Evolutionary conservation across 371 early-diverging fungal species (phyloP), one percentile per base, ranked within the genome.

Genomic region (Dinochytrium kinnereticum): DNA sequence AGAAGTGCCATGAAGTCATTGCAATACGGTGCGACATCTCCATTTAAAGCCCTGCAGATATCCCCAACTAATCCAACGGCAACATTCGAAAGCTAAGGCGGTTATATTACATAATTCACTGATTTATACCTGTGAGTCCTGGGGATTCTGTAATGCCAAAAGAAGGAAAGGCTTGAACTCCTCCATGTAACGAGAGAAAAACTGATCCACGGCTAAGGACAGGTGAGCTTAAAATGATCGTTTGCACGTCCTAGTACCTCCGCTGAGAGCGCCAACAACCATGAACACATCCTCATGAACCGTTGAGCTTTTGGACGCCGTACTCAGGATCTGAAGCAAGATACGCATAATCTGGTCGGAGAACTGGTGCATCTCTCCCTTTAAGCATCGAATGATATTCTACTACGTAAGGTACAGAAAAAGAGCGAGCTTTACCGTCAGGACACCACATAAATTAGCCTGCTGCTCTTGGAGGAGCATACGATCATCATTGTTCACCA

Each of bases 41-140:
- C 88, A 64, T 75, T 74, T 66, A 97, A 84, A n/a, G 93, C 89
- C 68, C 98, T 93, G 84, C 93, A 92, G 70, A 98, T 89, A 83
- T 98, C 98, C 31, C 97, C 96, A 78, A 98, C 93, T 33, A 96
- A 76, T 24, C 98, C 98, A 26, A 98, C 92, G 13, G 97, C 94
- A 76, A 97, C 95, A 15, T 88, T 85, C 80, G 95, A 94, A 55
- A 97, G 85, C 76, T 84, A 75, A 26, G 13, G 24, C 2, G 21
- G 10, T 64, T n/a, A 49, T 36, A 30, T n/a, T 61, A n/a, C 10
- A 24, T 3, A 15, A 21, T 21, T 39, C 1, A 51, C 36, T 19
- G 21, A 31, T 21, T 70, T 13, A 91, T 36, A 96, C 87, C 69
- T 72, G 92, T 77, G 94, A 89, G 77, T 97, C 97, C 74, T 93